Evolutionary conservation across 495 filamentous ascomycete genomes (phyloP), one percentile per base, ranked within the genome.

Genomic region (Cercophora newfieldiana): DNA sequence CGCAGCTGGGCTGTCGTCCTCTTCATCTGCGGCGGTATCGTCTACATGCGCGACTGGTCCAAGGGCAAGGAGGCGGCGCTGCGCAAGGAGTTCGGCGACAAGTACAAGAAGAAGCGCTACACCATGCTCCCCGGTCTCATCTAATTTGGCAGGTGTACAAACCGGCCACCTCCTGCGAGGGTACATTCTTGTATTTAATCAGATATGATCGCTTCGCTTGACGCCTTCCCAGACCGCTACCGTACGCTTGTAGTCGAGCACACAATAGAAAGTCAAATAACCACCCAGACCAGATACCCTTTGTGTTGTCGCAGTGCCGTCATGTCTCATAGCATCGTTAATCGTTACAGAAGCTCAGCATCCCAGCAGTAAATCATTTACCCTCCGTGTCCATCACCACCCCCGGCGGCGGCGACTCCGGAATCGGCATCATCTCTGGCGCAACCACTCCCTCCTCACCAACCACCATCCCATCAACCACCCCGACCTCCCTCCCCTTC

Each of bases 51-150:
- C 57, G 73, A 75, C 59, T 99, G 95, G 95, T 96, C 90, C 10
- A 82, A 82, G 78, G 96, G 93, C 87, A 97, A 97, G 86, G 95
- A 99, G 86, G 84, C 79, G 74, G 87, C 89, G 61, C 94, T 96
- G 76, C 86, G 95, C 63, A 89, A 90, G 77, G 91, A 97, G 75
- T 97, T 97, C 77, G 89, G 89, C 53, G 89, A 90, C 68, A 89
- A 87, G 76, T 99, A 99, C 77, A 91, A 90, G 86, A 89, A 87
- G 81, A 97, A 97, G 90, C 85, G 85, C 66, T 90, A 80, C 72
- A 83, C 82, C 62, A 90, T 99, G 78, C 67, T 98, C 24, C 93
- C 95, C 22, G 90, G 89, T 21, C 71, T 86, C 31, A 78, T 82
- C 66, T 83, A 53, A 53, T 22, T 14, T 6, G n/a, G n/a, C n/a